Conservation (phyloP, 2,329 filamentous ascomycete genomes). For the Hortaea werneckii region DNA sequence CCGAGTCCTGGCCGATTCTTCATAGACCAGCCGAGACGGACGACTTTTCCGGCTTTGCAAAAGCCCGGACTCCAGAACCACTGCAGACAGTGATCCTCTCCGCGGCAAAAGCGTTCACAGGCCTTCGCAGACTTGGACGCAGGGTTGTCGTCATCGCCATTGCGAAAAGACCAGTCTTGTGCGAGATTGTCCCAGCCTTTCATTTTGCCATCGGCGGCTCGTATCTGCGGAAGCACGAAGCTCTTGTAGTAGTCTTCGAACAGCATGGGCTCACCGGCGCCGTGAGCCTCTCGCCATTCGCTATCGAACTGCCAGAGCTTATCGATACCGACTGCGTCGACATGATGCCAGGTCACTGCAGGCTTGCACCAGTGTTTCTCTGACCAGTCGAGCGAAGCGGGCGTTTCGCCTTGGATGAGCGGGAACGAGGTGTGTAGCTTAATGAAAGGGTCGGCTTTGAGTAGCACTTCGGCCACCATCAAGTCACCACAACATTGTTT, state of each 20-base stretch:
- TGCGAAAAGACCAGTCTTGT: conserved; percentile 11
- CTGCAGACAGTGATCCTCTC: conserved; percentile 26
- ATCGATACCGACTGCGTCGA: conserved; percentile 18
- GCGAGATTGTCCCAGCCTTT: conserved; percentile 29
- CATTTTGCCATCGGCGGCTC: conserved; percentile 11
- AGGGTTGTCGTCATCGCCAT: neutral
- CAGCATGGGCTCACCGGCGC: conserved; percentile 25
- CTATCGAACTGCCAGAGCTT: conserved; percentile 24
- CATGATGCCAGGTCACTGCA: conserved; percentile 31
- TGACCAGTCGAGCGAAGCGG: conserved; percentile 31
- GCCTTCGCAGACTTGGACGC: conserved; percentile 12
- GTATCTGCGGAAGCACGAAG: conserved; percentile 22
- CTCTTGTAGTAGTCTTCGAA: conserved; percentile 25
- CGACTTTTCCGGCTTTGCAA: conserved; percentile 24
- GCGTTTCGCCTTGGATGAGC: conserved; percentile 35
- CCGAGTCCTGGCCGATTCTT: conserved; percentile 6
- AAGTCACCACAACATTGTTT: conserved; percentile 46
- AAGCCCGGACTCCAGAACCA: conserved; percentile 26
- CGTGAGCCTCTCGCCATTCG: conserved; percentile 22
- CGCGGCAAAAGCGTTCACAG: conserved; percentile 22
- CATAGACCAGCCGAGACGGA: conserved; percentile 17
- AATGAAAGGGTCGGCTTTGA: conserved; percentile 36
- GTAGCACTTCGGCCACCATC: conserved; percentile 40
- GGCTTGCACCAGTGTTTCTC: conserved; percentile 35
- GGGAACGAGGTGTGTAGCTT: conserved; percentile 34